Conservation (phyloP, 73 alveolate genomes). For the Uronychia setigera region DNA sequence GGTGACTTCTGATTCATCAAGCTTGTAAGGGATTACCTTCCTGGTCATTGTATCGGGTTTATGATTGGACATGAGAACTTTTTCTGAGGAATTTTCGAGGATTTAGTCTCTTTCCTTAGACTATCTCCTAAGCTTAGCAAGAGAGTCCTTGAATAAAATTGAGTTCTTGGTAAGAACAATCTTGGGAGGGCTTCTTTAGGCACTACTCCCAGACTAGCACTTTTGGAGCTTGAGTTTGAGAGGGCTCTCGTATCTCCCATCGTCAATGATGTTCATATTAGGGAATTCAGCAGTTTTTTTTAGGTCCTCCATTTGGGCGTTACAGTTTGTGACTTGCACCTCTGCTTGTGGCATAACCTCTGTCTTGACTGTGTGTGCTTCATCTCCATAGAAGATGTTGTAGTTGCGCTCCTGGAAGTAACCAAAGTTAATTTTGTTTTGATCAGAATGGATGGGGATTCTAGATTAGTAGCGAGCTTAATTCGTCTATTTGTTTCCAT, state of each 20-base stretch:
- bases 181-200: constrained; percentile 1
- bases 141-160: neutral
- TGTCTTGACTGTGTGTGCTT: neutral
- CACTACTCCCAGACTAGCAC: neutral
- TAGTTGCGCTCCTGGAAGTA: neutral
- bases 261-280: neutral
- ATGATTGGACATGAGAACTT: no score
- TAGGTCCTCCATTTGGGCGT: no score
- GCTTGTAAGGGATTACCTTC: no score
- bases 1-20: no score
- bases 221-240: neutral
- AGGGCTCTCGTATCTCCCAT: neutral
- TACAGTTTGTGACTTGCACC: no score
- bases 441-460: no score
- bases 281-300: neutral
- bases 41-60: no score
- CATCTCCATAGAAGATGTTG: neutral
- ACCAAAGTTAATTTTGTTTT: no score
- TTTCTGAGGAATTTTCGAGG: no score
- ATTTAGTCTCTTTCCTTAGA: neutral
- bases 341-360: neutral
- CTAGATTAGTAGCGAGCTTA: no score
- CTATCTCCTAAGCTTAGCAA: neutral
- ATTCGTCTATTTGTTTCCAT: no score
- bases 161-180: neutral